Evolutionary conservation across 768 basidiomycete species (phyloP), one percentile per base, ranked within the genome.

Genomic region (Xerocomellus dryophilus): DNA sequence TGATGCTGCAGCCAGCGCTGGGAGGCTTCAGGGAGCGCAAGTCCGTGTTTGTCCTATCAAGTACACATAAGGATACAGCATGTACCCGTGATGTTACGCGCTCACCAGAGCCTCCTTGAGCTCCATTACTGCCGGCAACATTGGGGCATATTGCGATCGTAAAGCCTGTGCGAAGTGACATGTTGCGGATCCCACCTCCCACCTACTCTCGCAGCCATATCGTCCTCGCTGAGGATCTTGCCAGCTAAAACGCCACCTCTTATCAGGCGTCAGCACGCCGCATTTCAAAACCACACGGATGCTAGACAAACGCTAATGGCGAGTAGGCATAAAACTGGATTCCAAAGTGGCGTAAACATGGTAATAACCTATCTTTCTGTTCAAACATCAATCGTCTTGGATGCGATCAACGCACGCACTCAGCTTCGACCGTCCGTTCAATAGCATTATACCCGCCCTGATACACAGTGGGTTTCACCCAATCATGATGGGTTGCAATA

Each of bases 381-480:
- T 62, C 43, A 25, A 44, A 2, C n/a, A 35, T 43, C 34, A 51
- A 18, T 47, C n/a, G 3, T 45, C 42, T 44, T 25, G 42, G 1
- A 20, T 39, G 34, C 18, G 27, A 8, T n/a, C 18, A 38, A 17
- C 20, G 4, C 41, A 53, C 55, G 9, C 15, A 57, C 61, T 76
- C 76, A 2, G 66, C 64, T 66, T 78, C 75, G 12, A 69, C 67
- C 6, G 56, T 60, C 23, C 79, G 69, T 53, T 75, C 70, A 14
- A 81, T 65, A 7, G 74, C 74, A 60, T 79, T 80, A 61, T 79
- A 81, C 36, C 71, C 59, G 3, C 73, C 75, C 59, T 82, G 79
- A 59, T 81, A 84, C 8, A 74, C 74, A 0, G 72, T 76, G 1
- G 78, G 82, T 63, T 71, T 71, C 63, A 83, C 71, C 69, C 74